Evolutionary conservation across 1,284 basidiomycete species (phyloP), one percentile per base, ranked within the genome.

Genomic region (Cryptococcus sp.): DNA sequence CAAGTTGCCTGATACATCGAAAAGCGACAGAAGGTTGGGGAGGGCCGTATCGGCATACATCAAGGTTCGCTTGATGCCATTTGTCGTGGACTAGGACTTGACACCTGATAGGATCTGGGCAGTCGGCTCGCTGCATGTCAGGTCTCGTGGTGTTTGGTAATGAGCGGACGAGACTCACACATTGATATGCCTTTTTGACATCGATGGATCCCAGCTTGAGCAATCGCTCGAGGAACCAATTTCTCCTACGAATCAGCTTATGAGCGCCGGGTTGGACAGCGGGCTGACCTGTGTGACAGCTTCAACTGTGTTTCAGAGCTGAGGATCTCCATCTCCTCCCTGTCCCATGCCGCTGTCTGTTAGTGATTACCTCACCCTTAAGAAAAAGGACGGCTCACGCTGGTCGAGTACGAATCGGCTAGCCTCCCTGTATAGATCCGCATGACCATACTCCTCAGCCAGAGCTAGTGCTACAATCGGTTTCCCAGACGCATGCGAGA

Each of bases 161-260:
- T 10, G 42, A 45, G n/a, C 32, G n/a, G 3, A 7, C 34, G 19
- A 32, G 36, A 59, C 56, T 57, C 50, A 60, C 57, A 43, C 65
- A 66, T 40, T 63, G 64, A 32, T 72, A 67, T 51, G 96, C 92
- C 69, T 92, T 89, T 34, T 86, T 83, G 24, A 93, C 82, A 61
- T 87, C 84, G 1, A 87, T 86, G 23, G 91, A 78, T 2, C 91
- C 90, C 3, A 97, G 82, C 72, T 97, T 96, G 56, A 97, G 79
- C 14, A 97, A 84, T 11, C 92, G 83, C 70, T 97, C 92, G 31
- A 96, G 81, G 74, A 94, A 94, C 91, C 91, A 94, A 50, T 85
- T 91, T 50, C 91, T 82, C 36, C 87, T 88, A 55, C 11, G 5
- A 40, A 40, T 34, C 25, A 36, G 23, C 10, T 32, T 28, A 22